phyloP scores from a whole-genome alignment of 345 rosid species.

The Aquilaria yunnanensis region DNA sequence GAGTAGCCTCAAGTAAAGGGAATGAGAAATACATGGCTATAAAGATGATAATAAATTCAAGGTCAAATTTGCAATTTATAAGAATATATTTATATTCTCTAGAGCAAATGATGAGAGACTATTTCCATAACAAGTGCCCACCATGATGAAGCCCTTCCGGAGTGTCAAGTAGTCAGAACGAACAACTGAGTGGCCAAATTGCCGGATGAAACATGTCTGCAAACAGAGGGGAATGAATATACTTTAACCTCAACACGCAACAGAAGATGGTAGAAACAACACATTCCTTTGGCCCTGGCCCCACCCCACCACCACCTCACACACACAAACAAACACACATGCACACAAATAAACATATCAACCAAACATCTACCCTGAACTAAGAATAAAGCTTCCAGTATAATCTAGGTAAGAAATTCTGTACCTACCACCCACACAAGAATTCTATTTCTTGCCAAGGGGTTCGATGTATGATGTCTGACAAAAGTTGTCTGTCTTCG shows the following conservation, averaged over 20 bases:
- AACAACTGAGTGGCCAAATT: conserved; percentile 83
- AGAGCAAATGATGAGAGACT: neutral
- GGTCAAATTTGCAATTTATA: no score
- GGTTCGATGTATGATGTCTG: conserved; percentile 54
- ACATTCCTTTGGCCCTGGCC: neutral
- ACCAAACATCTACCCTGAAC: neutral
- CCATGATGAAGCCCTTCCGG: conserved; percentile 81
- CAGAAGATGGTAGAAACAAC: neutral
- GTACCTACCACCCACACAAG: conserved; percentile 79
- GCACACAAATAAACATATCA: neutral
- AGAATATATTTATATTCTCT: no score
- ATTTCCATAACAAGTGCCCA: conserved; percentile 21
- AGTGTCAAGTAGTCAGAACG: conserved; percentile 85
- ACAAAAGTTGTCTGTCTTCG: conserved; percentile 80
- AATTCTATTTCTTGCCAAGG: conserved; percentile 46
- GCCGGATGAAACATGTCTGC: conserved; percentile 92
- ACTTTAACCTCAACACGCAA: neutral
- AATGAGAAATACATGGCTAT: no score
- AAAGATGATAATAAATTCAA: no score
- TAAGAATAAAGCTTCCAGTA: neutral
- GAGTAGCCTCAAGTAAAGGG: no score
- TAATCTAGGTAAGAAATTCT: conserved; percentile 9
- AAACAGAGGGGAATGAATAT: conserved; percentile 12
- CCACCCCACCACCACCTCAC: no score
- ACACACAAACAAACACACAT: neutral